Percentiles rank a stretch among this genome's conserved stretches.
Evolutionary conservation across 306 rosid species (phyloP).

Genomic region (Prunus davidiana): DNA sequence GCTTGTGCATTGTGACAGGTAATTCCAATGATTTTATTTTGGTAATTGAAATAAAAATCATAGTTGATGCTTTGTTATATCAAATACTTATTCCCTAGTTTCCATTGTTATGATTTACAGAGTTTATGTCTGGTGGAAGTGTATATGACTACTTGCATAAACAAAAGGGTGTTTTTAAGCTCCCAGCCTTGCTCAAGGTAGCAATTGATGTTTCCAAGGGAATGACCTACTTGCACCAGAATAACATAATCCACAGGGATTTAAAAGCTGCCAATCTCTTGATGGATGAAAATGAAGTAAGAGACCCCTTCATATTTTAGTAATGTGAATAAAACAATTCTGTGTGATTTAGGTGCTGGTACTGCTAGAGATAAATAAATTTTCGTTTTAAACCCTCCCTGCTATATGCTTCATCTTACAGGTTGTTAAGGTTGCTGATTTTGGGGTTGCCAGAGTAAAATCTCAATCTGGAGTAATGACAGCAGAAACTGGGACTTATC

Average conservation of each 20-base stretch:
- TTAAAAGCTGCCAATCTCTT: conserved; percentile 92
- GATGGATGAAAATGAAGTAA: conserved; percentile 96
- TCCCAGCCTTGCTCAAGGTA: conserved; percentile 82
- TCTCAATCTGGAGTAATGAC: conserved; percentile 97
- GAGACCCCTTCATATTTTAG: conserved; percentile 18
- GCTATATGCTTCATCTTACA: conserved; percentile 29
- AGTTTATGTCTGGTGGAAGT: conserved; percentile 96
- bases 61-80: neutral
- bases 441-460: conserved; percentile 97
- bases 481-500: conserved; percentile 97
- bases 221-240: conserved; percentile 97
- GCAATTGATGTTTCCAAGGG: conserved; percentile 91
- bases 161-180: conserved; percentile 81
- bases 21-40: conserved; percentile 20
- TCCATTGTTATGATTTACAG: conserved; percentile 35
- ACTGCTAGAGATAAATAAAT: neutral
- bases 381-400: neutral
- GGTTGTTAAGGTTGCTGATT: conserved; percentile 98
- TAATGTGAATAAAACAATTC: neutral
- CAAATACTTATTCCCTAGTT: neutral
- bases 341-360: neutral
- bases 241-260: conserved; percentile 93
- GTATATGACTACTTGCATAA: conserved; percentile 96
- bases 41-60: conserved; percentile 1
- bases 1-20: conserved; percentile 95